These are phyloP conservation scores for Saccharomycopsis oosterbeekiorum DNA, from an alignment of 805 yeast species.

Conservation along the genomic window DNA sequence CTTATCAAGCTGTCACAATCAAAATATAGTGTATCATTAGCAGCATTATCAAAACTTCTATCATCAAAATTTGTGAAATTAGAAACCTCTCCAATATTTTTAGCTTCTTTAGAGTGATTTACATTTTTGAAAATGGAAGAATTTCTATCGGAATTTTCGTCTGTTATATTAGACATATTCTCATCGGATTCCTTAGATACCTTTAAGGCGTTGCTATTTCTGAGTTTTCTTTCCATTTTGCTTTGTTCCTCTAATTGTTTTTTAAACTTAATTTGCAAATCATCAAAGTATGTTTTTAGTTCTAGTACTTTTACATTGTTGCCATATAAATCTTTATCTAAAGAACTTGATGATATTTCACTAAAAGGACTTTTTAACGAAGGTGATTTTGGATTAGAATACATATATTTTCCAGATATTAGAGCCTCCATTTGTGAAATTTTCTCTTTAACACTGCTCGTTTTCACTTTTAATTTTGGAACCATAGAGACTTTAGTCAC, in stretches of 20 bases:
- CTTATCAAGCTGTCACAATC: neutral
- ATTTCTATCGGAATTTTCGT: neutral
- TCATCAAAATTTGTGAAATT: neutral
- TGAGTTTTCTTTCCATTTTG: constrained; percentile 59
- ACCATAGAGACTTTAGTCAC: constrained; percentile 12
- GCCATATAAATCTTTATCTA: constrained; percentile 4
- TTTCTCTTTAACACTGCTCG: constrained; percentile 14
- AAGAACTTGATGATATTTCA: neutral
- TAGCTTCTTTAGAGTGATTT: neutral
- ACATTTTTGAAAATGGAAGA: neutral
- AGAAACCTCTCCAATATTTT: neutral
- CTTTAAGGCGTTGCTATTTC: neutral
- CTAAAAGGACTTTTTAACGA: constrained; percentile 2
- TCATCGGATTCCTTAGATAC: neutral
- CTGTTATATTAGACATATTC: neutral
- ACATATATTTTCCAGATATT: neutral
- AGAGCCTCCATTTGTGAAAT: constrained; percentile 19
- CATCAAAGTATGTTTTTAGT: constrained; percentile 58
- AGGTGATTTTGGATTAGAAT: neutral
- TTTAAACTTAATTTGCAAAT: constrained; percentile 67
- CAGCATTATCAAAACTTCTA: neutral
- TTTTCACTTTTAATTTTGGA: constrained; percentile 6
- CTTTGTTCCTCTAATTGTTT: constrained; percentile 82
- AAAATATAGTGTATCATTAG: neutral
- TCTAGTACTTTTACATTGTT: constrained; percentile 39